These are phyloP conservation scores for Aphanomyces astaci DNA, from an alignment of 352 stramenopile genomes.

Conservation along the genomic window DNA sequence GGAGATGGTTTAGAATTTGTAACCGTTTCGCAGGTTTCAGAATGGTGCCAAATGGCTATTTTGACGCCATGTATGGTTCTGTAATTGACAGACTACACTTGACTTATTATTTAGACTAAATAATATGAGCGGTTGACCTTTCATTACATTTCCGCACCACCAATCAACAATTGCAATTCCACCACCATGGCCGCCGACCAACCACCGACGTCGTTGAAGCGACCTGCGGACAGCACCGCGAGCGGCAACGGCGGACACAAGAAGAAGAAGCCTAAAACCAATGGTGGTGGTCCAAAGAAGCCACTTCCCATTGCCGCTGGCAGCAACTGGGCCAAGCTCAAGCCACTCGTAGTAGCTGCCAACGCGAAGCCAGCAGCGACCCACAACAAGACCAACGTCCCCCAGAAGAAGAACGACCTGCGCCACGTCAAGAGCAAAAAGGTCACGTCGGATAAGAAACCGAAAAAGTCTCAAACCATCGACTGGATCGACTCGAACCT, in stretches of 20 bases:
- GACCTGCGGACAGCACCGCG: background rate
- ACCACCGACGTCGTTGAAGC: background rate
- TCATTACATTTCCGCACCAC: background rate
- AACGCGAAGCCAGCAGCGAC: background rate
- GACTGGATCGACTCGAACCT: conserved; percentile 69
- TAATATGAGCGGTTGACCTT: background rate
- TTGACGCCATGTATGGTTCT: too few species aligned
- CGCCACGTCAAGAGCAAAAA: background rate
- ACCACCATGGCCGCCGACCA: background rate
- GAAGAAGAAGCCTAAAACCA: conserved; percentile 14
- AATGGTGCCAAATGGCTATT: too few species aligned
- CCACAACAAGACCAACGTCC: background rate
- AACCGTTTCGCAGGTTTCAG: too few species aligned
- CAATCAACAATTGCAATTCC: background rate
- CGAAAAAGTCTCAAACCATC: conserved; percentile 6
- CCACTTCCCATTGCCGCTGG: conserved; percentile 12
- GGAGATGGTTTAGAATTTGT: background rate
- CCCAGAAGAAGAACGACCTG: conserved; percentile 19
- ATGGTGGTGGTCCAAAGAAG: background rate
- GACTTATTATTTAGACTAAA: too few species aligned
- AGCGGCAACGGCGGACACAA: background rate
- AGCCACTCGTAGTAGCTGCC: background rate
- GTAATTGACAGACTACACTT: too few species aligned
- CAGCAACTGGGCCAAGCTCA: conserved; percentile 22
- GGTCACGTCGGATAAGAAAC: conserved; percentile 1